Evolutionary conservation across 2,329 filamentous ascomycete species (phyloP).

Genomic region (Teratosphaeria nubilosa): DNA sequence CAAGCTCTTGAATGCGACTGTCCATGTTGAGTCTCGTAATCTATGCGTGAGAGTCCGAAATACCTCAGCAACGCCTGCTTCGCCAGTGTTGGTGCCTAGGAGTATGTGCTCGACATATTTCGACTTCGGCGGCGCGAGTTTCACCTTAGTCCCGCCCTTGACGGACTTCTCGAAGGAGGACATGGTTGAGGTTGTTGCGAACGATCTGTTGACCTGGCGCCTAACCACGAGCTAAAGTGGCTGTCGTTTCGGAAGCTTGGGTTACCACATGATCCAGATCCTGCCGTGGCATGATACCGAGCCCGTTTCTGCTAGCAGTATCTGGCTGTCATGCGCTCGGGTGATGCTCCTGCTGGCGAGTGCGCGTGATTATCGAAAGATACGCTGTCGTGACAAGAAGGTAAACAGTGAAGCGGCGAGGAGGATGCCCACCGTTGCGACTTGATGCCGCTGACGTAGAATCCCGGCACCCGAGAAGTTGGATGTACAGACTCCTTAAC

Average conservation of each 20-base stretch:
- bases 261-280: not conserved
- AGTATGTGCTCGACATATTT: conserved; percentile 99
- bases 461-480: not conserved
- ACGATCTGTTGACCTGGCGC: not conserved
- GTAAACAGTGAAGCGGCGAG: not conserved
- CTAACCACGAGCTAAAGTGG: not conserved
- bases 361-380: not conserved
- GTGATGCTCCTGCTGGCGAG: not conserved
- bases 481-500: not conserved
- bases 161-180: conserved; percentile 96
- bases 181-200: conserved; percentile 41
- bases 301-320: not conserved
- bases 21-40: conserved; percentile 94
- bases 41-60: conserved; percentile 85
- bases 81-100: conserved; percentile 85
- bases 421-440: not conserved
- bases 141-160: conserved; percentile 96
- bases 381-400: not conserved
- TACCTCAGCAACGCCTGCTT: conserved; percentile 89
- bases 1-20: conserved; percentile 95
- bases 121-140: conserved; percentile 84
- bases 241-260: not conserved
- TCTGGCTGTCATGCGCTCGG: not conserved
- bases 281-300: not conserved
- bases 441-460: not conserved